Conservation (phyloP, 2,329 filamentous ascomycete genomes). For the Fusarium fracticaudum region DNA sequence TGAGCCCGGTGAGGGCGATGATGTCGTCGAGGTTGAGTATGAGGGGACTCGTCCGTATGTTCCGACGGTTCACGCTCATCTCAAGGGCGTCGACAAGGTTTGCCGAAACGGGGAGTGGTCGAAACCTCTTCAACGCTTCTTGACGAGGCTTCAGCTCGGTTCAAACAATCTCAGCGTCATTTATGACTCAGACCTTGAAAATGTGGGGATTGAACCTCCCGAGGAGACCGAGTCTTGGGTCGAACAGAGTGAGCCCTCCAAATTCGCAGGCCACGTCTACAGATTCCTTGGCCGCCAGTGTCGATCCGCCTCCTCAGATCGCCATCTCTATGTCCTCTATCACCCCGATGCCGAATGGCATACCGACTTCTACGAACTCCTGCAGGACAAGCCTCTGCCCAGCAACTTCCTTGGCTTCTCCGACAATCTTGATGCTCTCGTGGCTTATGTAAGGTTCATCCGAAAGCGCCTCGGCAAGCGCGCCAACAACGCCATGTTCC, state of each 20-base stretch:
- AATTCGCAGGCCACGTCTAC: slow-evolving; percentile 22
- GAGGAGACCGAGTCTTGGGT: slow-evolving; percentile 23
- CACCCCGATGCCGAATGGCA: slow-evolving; percentile 29
- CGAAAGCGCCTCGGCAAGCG: slow-evolving; percentile 28
- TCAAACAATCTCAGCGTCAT: slow-evolving; percentile 15
- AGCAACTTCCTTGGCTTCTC: slow-evolving; percentile 30
- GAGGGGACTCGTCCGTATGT: not conserved
- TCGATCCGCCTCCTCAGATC: slow-evolving; percentile 17
- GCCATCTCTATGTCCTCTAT: slow-evolving; percentile 29
- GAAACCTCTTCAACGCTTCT: slow-evolving; percentile 21
- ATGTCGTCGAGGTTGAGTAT: slow-evolving; percentile 3
- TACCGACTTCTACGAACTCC: slow-evolving; percentile 19
- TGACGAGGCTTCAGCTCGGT: slow-evolving; percentile 23
- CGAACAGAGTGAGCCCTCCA: slow-evolving; percentile 18
- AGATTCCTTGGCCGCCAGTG: slow-evolving; percentile 23
- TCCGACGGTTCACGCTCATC: slow-evolving; percentile 19
- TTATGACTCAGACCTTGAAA: slow-evolving; percentile 25
- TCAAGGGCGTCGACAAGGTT: slow-evolving; percentile 21
- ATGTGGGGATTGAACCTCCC: slow-evolving; percentile 21
- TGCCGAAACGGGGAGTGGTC: slow-evolving; percentile 29
- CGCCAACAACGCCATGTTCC: slow-evolving; percentile 25
- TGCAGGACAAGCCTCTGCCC: slow-evolving; percentile 25
- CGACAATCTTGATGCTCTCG: slow-evolving; percentile 28
- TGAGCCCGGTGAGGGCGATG: slow-evolving; percentile 18
- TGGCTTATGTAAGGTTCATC: slow-evolving; percentile 21